Evolutionary conservation across 202 grass and related monocot species (phyloP).

Genomic region (Bolboschoenoplectus hybrid): DNA sequence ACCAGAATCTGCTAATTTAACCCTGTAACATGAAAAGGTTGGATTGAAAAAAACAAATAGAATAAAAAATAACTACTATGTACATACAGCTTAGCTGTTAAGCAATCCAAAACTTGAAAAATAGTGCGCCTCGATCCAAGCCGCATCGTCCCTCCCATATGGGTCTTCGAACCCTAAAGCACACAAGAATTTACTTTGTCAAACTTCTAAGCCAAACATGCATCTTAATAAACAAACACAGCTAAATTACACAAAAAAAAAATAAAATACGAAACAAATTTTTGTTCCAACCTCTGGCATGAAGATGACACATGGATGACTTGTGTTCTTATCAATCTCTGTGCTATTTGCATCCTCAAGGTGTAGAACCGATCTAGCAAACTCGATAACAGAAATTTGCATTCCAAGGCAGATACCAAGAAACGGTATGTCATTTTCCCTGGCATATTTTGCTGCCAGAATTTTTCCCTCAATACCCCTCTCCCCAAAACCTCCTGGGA

Average conservation of each 20-base stretch:
- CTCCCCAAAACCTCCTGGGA: conserved; percentile 56
- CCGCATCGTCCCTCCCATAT: conserved; percentile 54
- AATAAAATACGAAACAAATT: neutral
- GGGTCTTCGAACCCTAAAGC: conserved; percentile 43
- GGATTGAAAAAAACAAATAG: neutral
- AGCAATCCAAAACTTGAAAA: conserved; percentile 45
- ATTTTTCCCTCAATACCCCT: conserved; percentile 52
- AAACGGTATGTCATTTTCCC: conserved; percentile 59
- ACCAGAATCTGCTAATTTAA: neutral
- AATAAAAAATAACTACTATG: neutral
- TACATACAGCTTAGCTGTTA: conserved; percentile 57
- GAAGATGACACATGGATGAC: conserved; percentile 46
- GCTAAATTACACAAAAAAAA: conserved; percentile 20
- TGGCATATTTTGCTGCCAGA: conserved; percentile 46
- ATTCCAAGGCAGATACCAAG: conserved; percentile 63
- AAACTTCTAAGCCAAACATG: neutral
- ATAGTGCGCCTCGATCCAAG: conserved; percentile 50
- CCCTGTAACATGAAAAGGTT: neutral
- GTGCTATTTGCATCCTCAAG: conserved; percentile 48
- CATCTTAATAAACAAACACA: conserved; percentile 21
- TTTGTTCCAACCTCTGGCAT: conserved; percentile 47
- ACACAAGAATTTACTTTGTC: conserved; percentile 20
- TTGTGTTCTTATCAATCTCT: conserved; percentile 46
- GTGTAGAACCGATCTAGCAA: conserved; percentile 50
- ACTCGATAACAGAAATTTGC: conserved; percentile 59